A percentile compares a stretch with the other conserved stretches of the same genome.
Conservation (phyloP, 2,329 filamentous ascomycete species). For the Tolypocladium sp. region DNA sequence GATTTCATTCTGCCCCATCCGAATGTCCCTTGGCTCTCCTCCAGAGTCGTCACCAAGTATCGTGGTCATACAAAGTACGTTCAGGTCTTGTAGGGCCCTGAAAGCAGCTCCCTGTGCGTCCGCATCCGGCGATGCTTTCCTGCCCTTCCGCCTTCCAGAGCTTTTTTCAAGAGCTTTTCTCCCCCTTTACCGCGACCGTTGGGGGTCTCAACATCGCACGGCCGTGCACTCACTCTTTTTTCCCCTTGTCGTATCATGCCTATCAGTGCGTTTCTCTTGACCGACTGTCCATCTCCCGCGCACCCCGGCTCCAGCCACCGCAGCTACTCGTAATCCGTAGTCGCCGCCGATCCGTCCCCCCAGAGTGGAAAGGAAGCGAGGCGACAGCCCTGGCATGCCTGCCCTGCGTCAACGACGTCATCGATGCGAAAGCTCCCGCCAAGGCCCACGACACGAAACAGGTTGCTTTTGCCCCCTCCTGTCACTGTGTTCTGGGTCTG, state of each 20-base stretch:
- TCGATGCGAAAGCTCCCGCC: neutral
- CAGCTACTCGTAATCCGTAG: too few species aligned
- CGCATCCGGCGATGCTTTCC: neutral
- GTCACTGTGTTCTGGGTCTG: too few species aligned
- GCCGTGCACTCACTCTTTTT: neutral
- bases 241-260: neutral
- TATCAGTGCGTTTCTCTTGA: neutral
- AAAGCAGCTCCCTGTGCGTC: neutral
- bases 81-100: neutral
- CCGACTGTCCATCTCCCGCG: neutral
- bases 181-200: neutral
- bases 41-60: too few species aligned
- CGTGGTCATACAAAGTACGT: too few species aligned
- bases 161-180: too few species aligned
- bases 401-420: neutral
- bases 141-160: too few species aligned
- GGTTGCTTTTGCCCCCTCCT: neutral
- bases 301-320: neutral
- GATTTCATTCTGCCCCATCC: too few species aligned
- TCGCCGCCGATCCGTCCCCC: neutral
- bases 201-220: neutral
- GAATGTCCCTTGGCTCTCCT: too few species aligned
- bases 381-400: neutral
- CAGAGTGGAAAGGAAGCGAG: neutral
- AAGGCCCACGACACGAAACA: neutral